These are phyloP conservation scores for Melocanna baccifera DNA, from an alignment of 176 grass and related monocot genomes.

Conservation along the genomic window DNA sequence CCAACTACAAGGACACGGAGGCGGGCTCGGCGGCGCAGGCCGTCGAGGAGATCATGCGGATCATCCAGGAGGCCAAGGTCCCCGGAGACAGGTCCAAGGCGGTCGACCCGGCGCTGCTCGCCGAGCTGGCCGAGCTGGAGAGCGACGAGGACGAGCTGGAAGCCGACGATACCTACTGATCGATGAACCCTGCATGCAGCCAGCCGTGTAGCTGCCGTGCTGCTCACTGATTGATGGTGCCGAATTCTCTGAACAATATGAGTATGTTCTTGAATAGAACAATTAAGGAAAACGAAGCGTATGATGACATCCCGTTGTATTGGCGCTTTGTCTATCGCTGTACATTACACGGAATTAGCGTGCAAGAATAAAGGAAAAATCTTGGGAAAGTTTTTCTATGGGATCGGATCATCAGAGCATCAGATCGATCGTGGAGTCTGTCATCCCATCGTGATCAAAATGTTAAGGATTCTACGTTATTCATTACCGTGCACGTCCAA, in stretches of 20 bases:
- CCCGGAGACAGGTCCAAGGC: conserved; percentile 42
- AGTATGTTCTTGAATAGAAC: not conserved
- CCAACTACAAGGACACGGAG: conserved; percentile 42
- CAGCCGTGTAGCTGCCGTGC: not conserved
- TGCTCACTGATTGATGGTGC: not conserved
- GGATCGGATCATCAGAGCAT: too few relatives aligned
- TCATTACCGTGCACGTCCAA: too few relatives aligned
- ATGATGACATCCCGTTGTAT: not conserved
- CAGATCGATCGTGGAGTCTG: too few relatives aligned
- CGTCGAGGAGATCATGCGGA: conserved; percentile 81
- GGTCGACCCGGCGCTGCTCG: conserved; percentile 25
- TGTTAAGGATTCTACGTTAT: too few relatives aligned
- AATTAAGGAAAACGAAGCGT: not conserved
- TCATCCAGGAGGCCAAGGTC: conserved; percentile 74
- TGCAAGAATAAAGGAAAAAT: not conserved
- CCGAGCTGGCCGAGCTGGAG: conserved; percentile 54
- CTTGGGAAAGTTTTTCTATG: too few relatives aligned
- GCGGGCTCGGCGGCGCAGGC: conserved; percentile 28
- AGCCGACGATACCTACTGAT: conserved; percentile 40
- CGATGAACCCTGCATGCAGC: not conserved
- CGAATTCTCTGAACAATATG: not conserved
- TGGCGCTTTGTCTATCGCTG: not conserved
- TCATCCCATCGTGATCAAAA: too few relatives aligned
- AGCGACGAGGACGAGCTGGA: conserved; percentile 48
- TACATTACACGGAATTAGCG: not conserved